A percentile compares a stretch with the other conserved stretches of the same genome.
These are phyloP conservation scores for Phytophthora vignae DNA, from an alignment of 352 stramenopile genomes.

Conservation along the genomic window DNA sequence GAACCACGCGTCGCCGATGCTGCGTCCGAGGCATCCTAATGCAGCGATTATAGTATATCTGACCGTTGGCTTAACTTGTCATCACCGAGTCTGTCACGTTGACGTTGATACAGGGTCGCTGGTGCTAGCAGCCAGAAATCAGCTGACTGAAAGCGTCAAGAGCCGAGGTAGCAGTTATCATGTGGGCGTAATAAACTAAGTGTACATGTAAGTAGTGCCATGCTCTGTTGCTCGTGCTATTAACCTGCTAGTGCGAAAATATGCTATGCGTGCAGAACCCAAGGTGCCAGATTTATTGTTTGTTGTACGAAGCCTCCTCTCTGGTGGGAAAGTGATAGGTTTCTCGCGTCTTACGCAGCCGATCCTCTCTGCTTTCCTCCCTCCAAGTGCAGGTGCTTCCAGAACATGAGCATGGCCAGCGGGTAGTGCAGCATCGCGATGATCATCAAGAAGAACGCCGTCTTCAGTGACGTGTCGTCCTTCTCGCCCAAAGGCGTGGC, in stretches of 20 bases:
- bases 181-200: neutral
- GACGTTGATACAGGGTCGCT: neutral
- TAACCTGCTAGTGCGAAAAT: neutral
- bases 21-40: conserved; percentile 22
- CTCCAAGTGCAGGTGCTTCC: conserved; percentile 30
- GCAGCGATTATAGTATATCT: conserved; percentile 6
- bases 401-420: conserved; percentile 41
- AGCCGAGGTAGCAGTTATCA: neutral
- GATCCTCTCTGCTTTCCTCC: conserved; percentile 15
- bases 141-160: neutral
- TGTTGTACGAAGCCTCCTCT: neutral
- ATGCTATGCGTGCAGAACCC: neutral
- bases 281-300: neutral
- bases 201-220: neutral
- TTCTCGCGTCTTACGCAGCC: conserved; percentile 3
- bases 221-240: neutral
- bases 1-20: conserved; percentile 77
- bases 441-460: conserved; percentile 70
- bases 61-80: neutral
- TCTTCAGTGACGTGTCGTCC: conserved; percentile 60
- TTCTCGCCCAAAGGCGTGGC: conserved; percentile 55
- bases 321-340: neutral
- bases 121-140: neutral
- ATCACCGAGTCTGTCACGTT: neutral
- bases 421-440: conserved; percentile 67